Base-by-base conservation (phyloP, 2,329 filamentous ascomycete species). In the Chlorencoelia australis region DNA sequence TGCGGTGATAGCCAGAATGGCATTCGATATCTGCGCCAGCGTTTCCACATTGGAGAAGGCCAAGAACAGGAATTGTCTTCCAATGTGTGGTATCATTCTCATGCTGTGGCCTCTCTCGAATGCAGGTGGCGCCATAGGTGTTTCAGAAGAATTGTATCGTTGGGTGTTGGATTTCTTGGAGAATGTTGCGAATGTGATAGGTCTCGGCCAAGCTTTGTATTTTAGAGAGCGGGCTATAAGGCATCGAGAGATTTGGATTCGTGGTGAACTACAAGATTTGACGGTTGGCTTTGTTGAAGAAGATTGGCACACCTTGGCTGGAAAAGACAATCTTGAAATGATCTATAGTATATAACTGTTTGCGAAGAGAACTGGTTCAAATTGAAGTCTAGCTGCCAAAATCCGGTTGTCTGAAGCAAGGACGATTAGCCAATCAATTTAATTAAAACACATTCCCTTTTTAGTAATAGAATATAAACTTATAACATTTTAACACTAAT, bases 21-120 rank as follows among this genome's bases (percentile, higher is more conserved):
- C 49, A 4, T 39, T 31, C 9, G 46, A 53, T 16, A 48, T 51
- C 14, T 52, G 49, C 34, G 38, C 24, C 18, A 45, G 46, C 15
- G 39, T 50, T 19, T 41, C 43, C 14, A 38, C 41, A 43, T 22
- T 41, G 49, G 27, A 33, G 18, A 21, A 29, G 35, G 6, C 29
- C 39, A 16, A 39, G 17, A 7, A 28, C 30, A 2, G 4, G 32
- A 14, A 19, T 35, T 11, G 25, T 29, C 38, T 43, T 11, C 39
- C 29, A 4, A 43, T 52, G 22, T 43, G 39, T 7, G 44, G 44
- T 2, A 26, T 42, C 2, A 49, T 50, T 30, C 13, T 50, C 10
- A 33, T 43, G 8, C 21, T 55, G 4, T 52, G 41, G 21, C 48
- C 47, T 0, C 31, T 54, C 3, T 35, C 41, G 1, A 35, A 51